These are phyloP conservation scores for Gymnopus androsaceus DNA, from an alignment of 1,284 basidiomycete species.

Conservation along the genomic window DNA sequence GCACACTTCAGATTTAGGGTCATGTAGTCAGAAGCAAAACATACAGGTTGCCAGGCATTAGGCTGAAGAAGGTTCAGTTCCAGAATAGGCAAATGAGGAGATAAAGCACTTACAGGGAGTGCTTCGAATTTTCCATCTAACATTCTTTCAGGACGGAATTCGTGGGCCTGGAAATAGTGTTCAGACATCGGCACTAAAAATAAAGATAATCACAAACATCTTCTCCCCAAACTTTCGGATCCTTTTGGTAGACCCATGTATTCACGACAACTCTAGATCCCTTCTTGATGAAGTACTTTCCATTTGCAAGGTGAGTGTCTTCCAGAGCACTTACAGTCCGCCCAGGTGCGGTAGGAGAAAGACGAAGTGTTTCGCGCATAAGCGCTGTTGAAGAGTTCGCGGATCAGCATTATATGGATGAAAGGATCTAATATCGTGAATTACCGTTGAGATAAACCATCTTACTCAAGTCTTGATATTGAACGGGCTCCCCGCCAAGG, in stretches of 20 bases:
- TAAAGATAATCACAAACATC: slow-evolving; percentile 41
- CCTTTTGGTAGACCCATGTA: slow-evolving; percentile 39
- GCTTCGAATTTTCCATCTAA: slow-evolving; percentile 48
- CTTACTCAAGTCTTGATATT: slow-evolving; percentile 41
- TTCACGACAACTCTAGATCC: slow-evolving; percentile 34
- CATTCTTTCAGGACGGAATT: slow-evolving; percentile 40
- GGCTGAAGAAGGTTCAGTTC: slow-evolving; percentile 24
- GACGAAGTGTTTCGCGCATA: slow-evolving; percentile 49
- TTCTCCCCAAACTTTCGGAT: slow-evolving; percentile 50
- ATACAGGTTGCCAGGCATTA: slow-evolving; percentile 50
- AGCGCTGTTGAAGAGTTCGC: slow-evolving; percentile 32
- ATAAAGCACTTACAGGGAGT: slow-evolving; percentile 37
- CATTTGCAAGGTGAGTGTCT: slow-evolving; percentile 41
- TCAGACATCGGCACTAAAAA: too few relatives aligned
- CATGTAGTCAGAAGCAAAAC: neutral
- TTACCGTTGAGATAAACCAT: slow-evolving; percentile 45
- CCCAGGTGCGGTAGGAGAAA: slow-evolving; percentile 43
- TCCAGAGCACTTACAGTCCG: slow-evolving; percentile 37
- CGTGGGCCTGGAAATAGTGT: slow-evolving; percentile 5
- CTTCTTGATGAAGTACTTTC: slow-evolving; percentile 43
- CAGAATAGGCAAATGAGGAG: neutral
- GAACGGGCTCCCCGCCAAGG: slow-evolving; percentile 39
- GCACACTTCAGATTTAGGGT: neutral
- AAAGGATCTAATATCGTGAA: too few relatives aligned
- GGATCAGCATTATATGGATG: neutral